Conservation (phyloP, 2,329 filamentous ascomycete species). For the Ceratocystis eucalypticola region DNA sequence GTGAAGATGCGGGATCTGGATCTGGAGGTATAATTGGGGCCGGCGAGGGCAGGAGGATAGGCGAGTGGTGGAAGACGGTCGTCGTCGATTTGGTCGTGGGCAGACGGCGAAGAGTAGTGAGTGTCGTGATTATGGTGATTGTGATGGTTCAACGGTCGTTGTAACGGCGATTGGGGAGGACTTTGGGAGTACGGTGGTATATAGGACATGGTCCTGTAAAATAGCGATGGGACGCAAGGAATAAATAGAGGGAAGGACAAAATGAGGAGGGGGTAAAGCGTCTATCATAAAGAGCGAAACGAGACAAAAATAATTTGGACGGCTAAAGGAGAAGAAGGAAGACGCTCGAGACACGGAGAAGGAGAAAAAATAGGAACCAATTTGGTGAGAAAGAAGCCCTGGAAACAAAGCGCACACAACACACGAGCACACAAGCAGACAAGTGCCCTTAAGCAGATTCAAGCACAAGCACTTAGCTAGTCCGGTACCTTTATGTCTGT, state of each 20-base stretch:
- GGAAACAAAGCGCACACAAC: background rate
- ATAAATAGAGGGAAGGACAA: background rate
- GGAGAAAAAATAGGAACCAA: background rate
- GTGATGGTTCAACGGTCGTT: conserved; percentile 3
- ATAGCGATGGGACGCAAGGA: background rate
- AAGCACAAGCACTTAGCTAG: background rate
- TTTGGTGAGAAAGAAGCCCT: background rate
- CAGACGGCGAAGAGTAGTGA: background rate
- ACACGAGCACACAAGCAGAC: background rate
- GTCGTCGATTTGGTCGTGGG: background rate
- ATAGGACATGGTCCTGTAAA: conserved; percentile 14
- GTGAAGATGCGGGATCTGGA: background rate
- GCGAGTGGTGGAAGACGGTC: conserved; percentile 8
- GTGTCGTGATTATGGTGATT: background rate
- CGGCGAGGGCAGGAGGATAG: conserved; percentile 8
- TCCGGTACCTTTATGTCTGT: background rate
- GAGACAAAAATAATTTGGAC: background rate
- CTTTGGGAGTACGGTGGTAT: conserved; percentile 15
- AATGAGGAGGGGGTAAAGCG: background rate
- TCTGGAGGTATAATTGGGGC: background rate
- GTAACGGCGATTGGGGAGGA: conserved; percentile 11
- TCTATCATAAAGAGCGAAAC: background rate
- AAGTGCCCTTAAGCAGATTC: background rate
- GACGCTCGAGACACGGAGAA: conserved; percentile 13
- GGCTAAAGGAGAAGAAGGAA: background rate